Conservation (phyloP, 371 early-diverging fungal genomes). For the Capillidium heterosporum region DNA sequence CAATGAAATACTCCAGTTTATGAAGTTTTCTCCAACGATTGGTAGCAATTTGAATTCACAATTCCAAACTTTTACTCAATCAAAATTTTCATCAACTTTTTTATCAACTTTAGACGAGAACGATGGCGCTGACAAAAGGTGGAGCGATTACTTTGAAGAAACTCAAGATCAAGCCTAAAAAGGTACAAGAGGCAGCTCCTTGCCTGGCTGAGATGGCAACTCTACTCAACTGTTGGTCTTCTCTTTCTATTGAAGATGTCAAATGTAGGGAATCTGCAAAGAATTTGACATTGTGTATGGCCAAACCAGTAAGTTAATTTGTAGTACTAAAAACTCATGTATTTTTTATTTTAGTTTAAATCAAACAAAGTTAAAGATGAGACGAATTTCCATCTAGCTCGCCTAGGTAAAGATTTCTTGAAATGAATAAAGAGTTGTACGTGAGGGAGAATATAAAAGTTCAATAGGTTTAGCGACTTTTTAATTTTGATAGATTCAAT, state of each 20-base stretch:
- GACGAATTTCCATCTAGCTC: background rate
- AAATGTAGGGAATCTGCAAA: slow-evolving; percentile 21
- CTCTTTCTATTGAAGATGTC: slow-evolving; percentile 21
- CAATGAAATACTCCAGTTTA: too few relatives aligned
- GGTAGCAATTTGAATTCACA: too few relatives aligned
- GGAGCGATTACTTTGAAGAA: slow-evolving; percentile 7
- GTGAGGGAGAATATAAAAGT: too few relatives aligned
- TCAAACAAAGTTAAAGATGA: background rate
- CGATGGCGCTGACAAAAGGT: too few relatives aligned
- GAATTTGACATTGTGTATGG: slow-evolving; percentile 26
- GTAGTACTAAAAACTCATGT: too few relatives aligned
- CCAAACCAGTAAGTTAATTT: slow-evolving; percentile 8
- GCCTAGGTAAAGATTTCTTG: background rate
- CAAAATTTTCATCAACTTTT: too few relatives aligned
- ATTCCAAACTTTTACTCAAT: too few relatives aligned
- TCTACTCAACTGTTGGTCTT: slow-evolving; percentile 36
- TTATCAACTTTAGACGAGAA: too few relatives aligned
- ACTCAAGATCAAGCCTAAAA: slow-evolving; percentile 15
- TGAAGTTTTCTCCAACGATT: too few relatives aligned
- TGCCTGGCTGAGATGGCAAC: slow-evolving; percentile 30
- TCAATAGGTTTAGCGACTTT: too few relatives aligned
- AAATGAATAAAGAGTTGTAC: background rate
- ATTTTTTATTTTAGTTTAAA: background rate
- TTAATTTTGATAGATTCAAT: too few relatives aligned
- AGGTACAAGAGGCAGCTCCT: slow-evolving; percentile 10